These are phyloP conservation scores for Yarrowia galli DNA, from an alignment of 1,139 yeast genomes.

Conservation along the genomic window DNA sequence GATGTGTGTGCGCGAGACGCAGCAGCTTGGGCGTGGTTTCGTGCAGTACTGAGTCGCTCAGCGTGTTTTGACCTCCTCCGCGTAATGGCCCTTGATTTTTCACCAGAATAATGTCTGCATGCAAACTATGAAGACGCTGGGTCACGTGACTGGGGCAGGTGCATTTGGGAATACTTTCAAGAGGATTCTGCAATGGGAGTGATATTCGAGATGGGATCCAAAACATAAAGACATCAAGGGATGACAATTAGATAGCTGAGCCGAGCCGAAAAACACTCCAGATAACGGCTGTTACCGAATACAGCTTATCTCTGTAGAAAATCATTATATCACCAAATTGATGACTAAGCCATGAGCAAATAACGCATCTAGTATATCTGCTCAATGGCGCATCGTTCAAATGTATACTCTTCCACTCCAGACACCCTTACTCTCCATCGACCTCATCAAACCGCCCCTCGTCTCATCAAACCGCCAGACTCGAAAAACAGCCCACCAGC, in stretches of 20 bases:
- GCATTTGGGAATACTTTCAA: too few relatives aligned
- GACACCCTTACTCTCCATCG: neutral
- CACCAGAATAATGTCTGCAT: conserved; percentile 29
- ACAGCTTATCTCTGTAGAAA: too few relatives aligned
- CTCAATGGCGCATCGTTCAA: conserved; percentile 1
- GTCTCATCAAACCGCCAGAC: neutral
- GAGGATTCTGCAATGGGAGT: too few relatives aligned
- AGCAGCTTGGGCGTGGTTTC: neutral
- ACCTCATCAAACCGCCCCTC: neutral
- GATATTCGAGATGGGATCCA: too few relatives aligned
- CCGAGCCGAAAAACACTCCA: too few relatives aligned
- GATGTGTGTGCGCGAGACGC: neutral
- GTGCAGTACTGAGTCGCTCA: neutral
- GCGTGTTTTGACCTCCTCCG: conserved; percentile 27
- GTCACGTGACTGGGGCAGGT: neutral
- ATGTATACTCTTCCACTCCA: neutral
- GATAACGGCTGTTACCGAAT: too few relatives aligned
- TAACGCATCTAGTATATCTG: conserved; percentile 14
- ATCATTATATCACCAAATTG: too few relatives aligned
- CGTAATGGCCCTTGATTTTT: conserved; percentile 13
- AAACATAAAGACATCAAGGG: too few relatives aligned
- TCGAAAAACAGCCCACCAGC: conserved; percentile 28
- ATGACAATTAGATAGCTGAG: too few relatives aligned
- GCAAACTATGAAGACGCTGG: conserved; percentile 8
- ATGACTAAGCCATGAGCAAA: conserved; percentile 24